Base-by-base conservation (phyloP, 306 rosid species). In the Cyclanthera cordifolia region DNA sequence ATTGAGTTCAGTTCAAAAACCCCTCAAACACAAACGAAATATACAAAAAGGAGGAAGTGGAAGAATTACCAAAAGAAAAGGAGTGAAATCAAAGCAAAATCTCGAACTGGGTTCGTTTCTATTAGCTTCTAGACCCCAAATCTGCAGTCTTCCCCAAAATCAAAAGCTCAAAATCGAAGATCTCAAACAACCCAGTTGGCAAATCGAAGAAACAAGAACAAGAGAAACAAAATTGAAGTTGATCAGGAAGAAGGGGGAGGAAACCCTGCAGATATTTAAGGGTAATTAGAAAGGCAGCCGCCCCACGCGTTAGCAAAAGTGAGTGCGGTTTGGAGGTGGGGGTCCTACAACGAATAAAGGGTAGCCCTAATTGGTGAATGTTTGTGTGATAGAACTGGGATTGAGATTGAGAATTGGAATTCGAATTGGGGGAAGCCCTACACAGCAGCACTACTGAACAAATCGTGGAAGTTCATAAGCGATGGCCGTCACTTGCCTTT, bases 11-110 rank as follows among this genome's bases (percentile, higher is more conserved):
- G 17, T 41, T 53, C 51, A 20, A 16, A 32, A 32, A 50, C 32
- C 47, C 48, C 73, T 37, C n/a, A 3, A 32, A 34, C 28, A 27
- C 47, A 52, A 20, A 28, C 37, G 21, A 51, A 15, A 49, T 16
- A 50, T 30, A 15, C 60, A 50, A 17, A 17, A 52, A 6, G 46
- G 27, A 53, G 39, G 9, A 24, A 67, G 19, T 15, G 4, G 28
- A 1, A 25, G 25, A 67, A 67, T 24, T 67, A 49, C 71, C 71
- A 27, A 67, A 67, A 67, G 71, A 25, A 48, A 48, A 28, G 19
- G 34, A 19, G 53, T 39, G 70, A 64, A 64, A 61, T 39, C 30
- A 19, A 61, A 41, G 69, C 48, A 61, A 61, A 64, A 13, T 24
- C 20, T 21, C 21, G 14, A 43, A 23, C 20, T 41, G 71, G 71